phyloP scores from a whole-genome alignment of 345 rosid genomes.

The Ceriops decandra region DNA sequence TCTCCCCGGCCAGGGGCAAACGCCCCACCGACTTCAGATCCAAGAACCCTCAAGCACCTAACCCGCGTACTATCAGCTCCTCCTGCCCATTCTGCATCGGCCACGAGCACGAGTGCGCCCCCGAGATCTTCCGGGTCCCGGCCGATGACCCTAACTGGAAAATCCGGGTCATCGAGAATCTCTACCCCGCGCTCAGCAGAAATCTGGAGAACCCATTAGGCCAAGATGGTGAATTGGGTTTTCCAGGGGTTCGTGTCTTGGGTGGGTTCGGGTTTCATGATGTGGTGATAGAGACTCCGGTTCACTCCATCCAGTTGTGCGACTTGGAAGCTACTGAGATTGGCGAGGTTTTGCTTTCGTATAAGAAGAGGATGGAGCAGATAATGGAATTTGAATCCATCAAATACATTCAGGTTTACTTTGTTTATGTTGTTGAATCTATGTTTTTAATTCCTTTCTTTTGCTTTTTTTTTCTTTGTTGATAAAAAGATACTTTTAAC shows the following conservation, averaged over 20 bases:
- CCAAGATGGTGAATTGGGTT: conserved; percentile 8
- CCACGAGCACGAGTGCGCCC: conserved; percentile 77
- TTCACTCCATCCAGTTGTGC: conserved; percentile 58
- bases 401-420: conserved; percentile 62
- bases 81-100: conserved; percentile 80
- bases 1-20: conserved; percentile 72
- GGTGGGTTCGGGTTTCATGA: conserved; percentile 79
- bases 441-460: background rate
- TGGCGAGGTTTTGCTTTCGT: conserved; percentile 60
- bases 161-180: conserved; percentile 80
- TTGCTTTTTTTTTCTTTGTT: background rate
- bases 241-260: conserved; percentile 23
- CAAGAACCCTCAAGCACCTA: conserved; percentile 42
- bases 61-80: conserved; percentile 1
- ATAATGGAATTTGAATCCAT: conserved; percentile 44
- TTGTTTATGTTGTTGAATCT: background rate
- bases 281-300: conserved; percentile 76
- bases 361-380: conserved; percentile 70
- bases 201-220: conserved; percentile 29
- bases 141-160: conserved; percentile 45
- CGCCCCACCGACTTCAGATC: conserved; percentile 81
- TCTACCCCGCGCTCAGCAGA: conserved; percentile 75
- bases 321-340: conserved; percentile 54
- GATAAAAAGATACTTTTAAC: background rate
- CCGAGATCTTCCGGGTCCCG: conserved; percentile 77